Evolutionary conservation across 176 grass and related monocot genomes (phyloP), one percentile per base, ranked within the genome.

Genomic region (Triticum turgidum): DNA sequence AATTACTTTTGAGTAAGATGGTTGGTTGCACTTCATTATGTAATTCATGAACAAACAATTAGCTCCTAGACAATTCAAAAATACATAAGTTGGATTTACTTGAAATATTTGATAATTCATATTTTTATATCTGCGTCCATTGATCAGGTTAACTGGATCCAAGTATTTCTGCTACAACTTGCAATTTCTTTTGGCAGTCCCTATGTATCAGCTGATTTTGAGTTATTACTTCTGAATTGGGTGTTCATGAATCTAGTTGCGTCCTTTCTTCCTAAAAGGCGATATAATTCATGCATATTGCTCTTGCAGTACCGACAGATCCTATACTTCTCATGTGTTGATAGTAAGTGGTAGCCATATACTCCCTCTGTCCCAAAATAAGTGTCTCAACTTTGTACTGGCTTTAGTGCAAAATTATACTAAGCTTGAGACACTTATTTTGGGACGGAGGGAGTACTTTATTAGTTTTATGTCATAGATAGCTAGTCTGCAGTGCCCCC

Each of bases 301-400:
- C 33, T 80, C 11, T 73, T n/a, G 4, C 37, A 49, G 22, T 52
- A 73, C 41, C 66, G 51, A 52, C 30, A 80, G 62, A 84, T 84
- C 70, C 10, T 56, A 30, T 73, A 85, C 8, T 89, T 80, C 27
- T 73, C 11, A 72, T 30, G n/a, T 79, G 82, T 85, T 84, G 75
- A 80, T 59, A 38, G 75, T 79, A 64, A 52, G 18, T 65, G 69
- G 45, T 4, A 83, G 22, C 42, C 82, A 62, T 83, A 30, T 3
- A 44, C 25, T 25, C 25, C 25, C 25, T 25, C 25, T 25, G 25
- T 25, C 25, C 25, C 25, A 25, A 25, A 25, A 25, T 25, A 25
- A 25, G 25, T 25, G 25, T 25, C 25, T 25, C 25, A 25, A 25
- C 25, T 25, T 25, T 25, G 25, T 25, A 25, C 25, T 25, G 25